phyloP scores from a whole-genome alignment of 257 asterid species.

The Voacanga thouarsii region DNA sequence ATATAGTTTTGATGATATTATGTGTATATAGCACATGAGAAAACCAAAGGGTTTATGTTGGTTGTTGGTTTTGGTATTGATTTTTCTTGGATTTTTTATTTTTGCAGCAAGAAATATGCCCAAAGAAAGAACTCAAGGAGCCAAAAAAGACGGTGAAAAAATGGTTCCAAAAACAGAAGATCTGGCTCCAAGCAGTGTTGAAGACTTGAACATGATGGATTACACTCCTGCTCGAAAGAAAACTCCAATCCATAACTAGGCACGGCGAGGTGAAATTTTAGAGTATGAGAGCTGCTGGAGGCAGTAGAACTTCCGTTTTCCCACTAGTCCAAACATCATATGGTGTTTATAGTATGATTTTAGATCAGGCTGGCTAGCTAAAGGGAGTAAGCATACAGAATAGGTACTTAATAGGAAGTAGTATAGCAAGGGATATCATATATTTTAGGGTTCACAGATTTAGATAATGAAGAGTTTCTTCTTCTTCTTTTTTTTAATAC shows the following conservation, averaged over 20 bases:
- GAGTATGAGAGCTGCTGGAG: neutral
- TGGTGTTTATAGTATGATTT: no score
- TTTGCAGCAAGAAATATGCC: slow-evolving; percentile 14
- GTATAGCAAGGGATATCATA: neutral
- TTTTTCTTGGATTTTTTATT: neutral
- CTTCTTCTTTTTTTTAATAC: no score
- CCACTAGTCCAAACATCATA: neutral
- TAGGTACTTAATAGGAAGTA: neutral
- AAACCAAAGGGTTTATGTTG: neutral
- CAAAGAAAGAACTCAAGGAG: neutral
- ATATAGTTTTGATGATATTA: neutral
- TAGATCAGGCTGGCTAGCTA: neutral
- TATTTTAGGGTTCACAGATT: neutral
- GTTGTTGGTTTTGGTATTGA: neutral
- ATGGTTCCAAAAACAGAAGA: slow-evolving; percentile 4
- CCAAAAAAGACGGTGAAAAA: neutral
- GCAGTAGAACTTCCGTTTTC: neutral
- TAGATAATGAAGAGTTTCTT: neutral
- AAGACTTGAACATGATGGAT: slow-evolving; percentile 8
- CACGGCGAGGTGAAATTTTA: neutral
- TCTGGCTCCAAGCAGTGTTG: neutral
- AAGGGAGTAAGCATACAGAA: neutral
- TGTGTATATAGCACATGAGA: neutral
- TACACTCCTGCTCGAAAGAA: slow-evolving; percentile 7
- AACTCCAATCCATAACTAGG: slow-evolving; percentile 12